Conservation (phyloP, 2,329 filamentous ascomycete genomes). For the Fragosphaeria purpurea region DNA sequence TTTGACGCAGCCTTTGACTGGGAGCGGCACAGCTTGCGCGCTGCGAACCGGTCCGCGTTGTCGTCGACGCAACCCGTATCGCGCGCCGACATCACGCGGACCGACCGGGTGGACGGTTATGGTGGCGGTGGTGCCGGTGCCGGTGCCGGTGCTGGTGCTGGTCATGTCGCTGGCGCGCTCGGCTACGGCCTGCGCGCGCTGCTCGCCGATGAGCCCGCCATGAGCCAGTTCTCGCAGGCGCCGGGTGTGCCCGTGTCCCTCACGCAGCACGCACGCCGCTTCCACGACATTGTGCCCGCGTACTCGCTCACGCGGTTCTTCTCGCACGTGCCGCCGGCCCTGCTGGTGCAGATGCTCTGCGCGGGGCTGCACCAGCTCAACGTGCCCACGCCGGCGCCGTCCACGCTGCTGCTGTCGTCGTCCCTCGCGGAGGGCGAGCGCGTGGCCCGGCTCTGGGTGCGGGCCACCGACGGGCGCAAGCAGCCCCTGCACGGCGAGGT, state of each 20-base stretch:
- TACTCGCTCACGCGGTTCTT: constrained; percentile 88
- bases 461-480: constrained; percentile 60
- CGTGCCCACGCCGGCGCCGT: constrained; percentile 48
- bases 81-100: constrained; percentile 25
- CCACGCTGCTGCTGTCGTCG: neutral
- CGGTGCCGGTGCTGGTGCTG: too few relatives aligned
- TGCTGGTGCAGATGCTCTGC: constrained; percentile 69
- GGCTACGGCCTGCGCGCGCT: constrained; percentile 35
- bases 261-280: constrained; percentile 80
- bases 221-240: constrained; percentile 72
- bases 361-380: constrained; percentile 79
- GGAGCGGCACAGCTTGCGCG: constrained; percentile 61
- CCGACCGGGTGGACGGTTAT: constrained; percentile 23
- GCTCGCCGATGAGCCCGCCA: constrained; percentile 76
- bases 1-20: constrained; percentile 76
- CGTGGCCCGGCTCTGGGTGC: constrained; percentile 58
- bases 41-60: constrained; percentile 32
- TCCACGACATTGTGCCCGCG: constrained; percentile 82
- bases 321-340: constrained; percentile 63
- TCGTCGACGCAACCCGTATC: constrained; percentile 41
- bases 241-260: constrained; percentile 72
- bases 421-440: constrained; percentile 42
- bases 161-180: constrained; percentile 11
- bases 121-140: constrained; percentile 17
- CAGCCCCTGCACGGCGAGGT: constrained; percentile 69